phyloP scores from a whole-genome alignment of 1,284 basidiomycete species.

The Clitocybe nebularis region DNA sequence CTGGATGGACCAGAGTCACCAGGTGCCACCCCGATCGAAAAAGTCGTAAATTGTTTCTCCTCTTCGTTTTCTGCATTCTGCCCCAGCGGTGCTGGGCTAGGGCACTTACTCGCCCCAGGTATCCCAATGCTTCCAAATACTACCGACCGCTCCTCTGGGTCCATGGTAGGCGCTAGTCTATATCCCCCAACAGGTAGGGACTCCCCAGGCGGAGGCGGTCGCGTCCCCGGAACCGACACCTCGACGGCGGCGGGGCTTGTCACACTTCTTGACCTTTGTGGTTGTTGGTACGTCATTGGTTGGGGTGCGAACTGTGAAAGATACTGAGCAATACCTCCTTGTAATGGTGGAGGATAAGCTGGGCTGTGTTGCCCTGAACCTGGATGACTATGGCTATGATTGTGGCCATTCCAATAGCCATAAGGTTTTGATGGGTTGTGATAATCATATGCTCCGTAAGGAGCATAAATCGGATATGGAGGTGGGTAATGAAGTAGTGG shows the following conservation, averaged over 20 bases:
- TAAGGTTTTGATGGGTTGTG: slow-evolving; percentile 8
- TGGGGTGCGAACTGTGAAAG: slow-evolving; percentile 6
- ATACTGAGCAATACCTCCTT: slow-evolving; percentile 8
- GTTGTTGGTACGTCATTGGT: slow-evolving; percentile 13
- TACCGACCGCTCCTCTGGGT: slow-evolving; percentile 17
- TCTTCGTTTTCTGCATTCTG: slow-evolving; percentile 3
- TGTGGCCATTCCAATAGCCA: slow-evolving; percentile 12
- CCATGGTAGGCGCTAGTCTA: slow-evolving; percentile 6
- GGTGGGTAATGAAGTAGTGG: slow-evolving; percentile 11
- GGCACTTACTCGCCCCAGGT: slow-evolving; percentile 25
- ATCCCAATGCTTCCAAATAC: slow-evolving; percentile 52
- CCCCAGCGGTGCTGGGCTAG: slow-evolving; percentile 24
- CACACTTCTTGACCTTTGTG: not conserved
- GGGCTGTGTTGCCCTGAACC: slow-evolving; percentile 23
- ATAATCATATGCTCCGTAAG: slow-evolving; percentile 17
- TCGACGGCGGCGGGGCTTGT: slow-evolving; percentile 14
- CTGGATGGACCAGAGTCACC: slow-evolving; percentile 37
- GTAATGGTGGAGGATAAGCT: slow-evolving; percentile 20
- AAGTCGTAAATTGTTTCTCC: slow-evolving; percentile 30
- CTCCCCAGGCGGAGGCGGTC: slow-evolving; percentile 21
- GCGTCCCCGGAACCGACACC: not conserved
- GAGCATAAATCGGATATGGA: slow-evolving; percentile 14
- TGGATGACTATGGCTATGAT: slow-evolving; percentile 15
- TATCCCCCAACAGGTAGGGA: slow-evolving; percentile 23
- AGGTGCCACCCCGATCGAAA: slow-evolving; percentile 43